Base-by-base conservation (phyloP, 1,284 basidiomycete genomes). In the Boletus sp. region DNA sequence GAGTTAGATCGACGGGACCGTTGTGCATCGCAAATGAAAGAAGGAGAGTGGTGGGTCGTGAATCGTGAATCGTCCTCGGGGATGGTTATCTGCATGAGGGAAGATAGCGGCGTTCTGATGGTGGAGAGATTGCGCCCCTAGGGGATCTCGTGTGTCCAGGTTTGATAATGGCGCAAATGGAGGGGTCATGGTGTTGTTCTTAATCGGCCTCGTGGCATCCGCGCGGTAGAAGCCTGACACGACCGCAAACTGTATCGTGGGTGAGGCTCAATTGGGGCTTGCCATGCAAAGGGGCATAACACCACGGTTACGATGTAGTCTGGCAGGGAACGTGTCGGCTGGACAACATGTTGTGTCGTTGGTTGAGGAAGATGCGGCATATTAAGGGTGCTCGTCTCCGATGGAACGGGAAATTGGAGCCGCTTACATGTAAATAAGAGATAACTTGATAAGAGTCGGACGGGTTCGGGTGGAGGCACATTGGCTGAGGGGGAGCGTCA, bases 381-480 rank as follows among this genome's bases (percentile, higher is more conserved):
- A 15, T 16, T 7, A n/a, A 22, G 29, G 59, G 36, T 9, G 12
- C 18, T 27, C 29, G 35, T 36, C 36, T 44, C 35, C 39, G 35
- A 8, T 31, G 31, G 11, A 56, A 42, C 18, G 39, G 33, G 15
- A 22, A 41, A 13, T 44, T 49, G 31, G 42, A 36, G 35, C 22
- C 39, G 39, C 16, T 45, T 43, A 45, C 36, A 61, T 57, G 56
- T 56, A 52, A 57, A 20, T 13, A 7, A 20, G 37, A 15, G 33
- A 43, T 43, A 24, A 24, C 24, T 24, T 24, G 24, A 24, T 24
- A 42, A 47, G 22, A 44, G 33, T 57, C 67, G 70, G 70, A 59
- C 24, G 49, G 33, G 56, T 13, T 36, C 70, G 70, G 67, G 63
- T 51, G 39, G 47, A 53, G 27, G 29, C 20, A 24, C 44, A 51